phyloP scores from a whole-genome alignment of 2,329 filamentous ascomycete species.

The Graphilbum ipis-grandicollis region DNA sequence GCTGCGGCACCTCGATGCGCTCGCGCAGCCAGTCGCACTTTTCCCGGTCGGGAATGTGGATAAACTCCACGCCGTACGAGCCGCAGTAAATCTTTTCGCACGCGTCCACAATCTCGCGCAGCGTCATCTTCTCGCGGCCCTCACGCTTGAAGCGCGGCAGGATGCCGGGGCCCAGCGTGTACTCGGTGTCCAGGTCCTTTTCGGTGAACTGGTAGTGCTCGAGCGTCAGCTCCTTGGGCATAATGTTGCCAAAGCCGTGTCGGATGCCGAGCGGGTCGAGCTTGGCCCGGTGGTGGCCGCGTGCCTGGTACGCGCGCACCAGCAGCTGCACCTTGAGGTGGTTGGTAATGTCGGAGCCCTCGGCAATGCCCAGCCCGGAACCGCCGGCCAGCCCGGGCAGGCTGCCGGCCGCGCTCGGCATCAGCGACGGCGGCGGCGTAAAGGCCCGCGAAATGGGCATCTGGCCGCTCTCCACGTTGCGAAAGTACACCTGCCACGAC shows the following conservation, averaged over 20 bases:
- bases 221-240: constrained; percentile 82
- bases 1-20: constrained; percentile 80
- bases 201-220: constrained; percentile 93
- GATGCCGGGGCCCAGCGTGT: constrained; percentile 83
- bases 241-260: constrained; percentile 69
- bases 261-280: constrained; percentile 93
- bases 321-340: constrained; percentile 97
- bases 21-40: constrained; percentile 98
- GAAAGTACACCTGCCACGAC: constrained; percentile 99
- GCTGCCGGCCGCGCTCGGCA: constrained; percentile 65
- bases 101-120: constrained; percentile 80
- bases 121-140: constrained; percentile 82
- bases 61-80: constrained; percentile 95
- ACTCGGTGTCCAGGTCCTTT: constrained; percentile 83
- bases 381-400: constrained; percentile 51
- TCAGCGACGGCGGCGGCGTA: constrained; percentile 81
- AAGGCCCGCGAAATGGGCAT: constrained; percentile 98
- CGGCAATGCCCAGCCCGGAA: constrained; percentile 43
- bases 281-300: constrained; percentile 94
- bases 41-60: constrained; percentile 92
- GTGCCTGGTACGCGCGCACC: constrained; percentile 92
- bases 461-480: constrained; percentile 95
- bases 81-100: constrained; percentile 96
- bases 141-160: constrained; percentile 84
- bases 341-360: constrained; percentile 75